Base-by-base conservation (phyloP, 345 rosid species). In the Chamaenerion angustifolium region DNA sequence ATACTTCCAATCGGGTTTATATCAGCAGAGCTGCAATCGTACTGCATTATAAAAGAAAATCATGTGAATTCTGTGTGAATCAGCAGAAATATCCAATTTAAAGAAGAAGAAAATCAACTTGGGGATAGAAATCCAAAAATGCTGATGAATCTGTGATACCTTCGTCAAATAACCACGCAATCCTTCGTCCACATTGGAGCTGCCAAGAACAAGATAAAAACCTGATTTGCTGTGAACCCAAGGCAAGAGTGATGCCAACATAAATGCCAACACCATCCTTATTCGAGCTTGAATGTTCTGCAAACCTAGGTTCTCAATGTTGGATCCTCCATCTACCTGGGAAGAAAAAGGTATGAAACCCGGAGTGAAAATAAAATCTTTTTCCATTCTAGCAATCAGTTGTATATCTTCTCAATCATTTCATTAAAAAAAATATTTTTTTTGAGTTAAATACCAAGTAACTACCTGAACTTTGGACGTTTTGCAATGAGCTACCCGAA, bases 1-100 rank as follows among this genome's bases (percentile, higher is more conserved):
- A 93, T 77, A 57, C 96, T 82, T 56, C 99, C 96, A 4, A 93
- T 93, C 18, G 99, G 96, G 64, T 93, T 93, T 64, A 93, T 82
- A 65, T 93, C 99, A 19, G 88, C 95, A 42, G 99, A 73, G 72
- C 96, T 88, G 63, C 92, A 87, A 59, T 88, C 96, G 64, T 88
- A 93, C 98, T 92, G 83, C 68, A 31, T 31, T 31, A 0, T 4
- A 31, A 64, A 49, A 46, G 60, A 52, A 37, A 60, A 56, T 31
- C 1, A 54, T 44, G 46, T 27, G 11, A 49, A 11, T 41, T 18
- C 11, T 49, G 19, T 50, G 18, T 12, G 27, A 27, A 11, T 9
- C 10, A 50, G 42, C 10, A 50, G 13, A n/a, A 14, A 3, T 14
- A 11, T 35, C 35, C 12, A 10, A 50, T 13, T 31, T 16, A 12